Evolutionary conservation across 192 early-diverging fungal species (phyloP), one percentile per base, ranked within the genome.

Genomic region (Umbelopsis isabellina): DNA sequence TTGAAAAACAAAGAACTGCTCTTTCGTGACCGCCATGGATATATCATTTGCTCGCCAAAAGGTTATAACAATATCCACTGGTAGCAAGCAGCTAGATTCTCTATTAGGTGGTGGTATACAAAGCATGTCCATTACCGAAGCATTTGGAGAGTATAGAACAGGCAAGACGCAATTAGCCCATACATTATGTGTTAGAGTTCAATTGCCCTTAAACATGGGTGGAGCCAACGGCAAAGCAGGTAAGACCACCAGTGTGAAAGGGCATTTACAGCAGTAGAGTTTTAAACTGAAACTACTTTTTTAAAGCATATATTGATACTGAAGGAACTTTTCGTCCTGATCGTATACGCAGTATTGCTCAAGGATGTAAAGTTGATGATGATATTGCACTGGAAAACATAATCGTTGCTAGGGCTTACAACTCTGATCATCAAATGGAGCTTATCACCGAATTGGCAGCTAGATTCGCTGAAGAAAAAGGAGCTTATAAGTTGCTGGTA

Each of bases 111-210:
- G 88, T 9, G 94, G 94, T 37, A 84, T 95, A 47, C 89, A 94
- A 67, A 87, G 88, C 10, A 89, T 90, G 86, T 86, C 88, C 15
- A 92, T 95, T 52, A 95, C 94, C 2, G 94, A 95, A 75, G 92
- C 85, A 13, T 95, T 94, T 80, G 93, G 94, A 13, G 92, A 94
- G 74, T 95, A 92, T 74, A 78, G 93, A 30, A 95, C 93, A 8
- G 93, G 93, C 1, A 95, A 95, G 69, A 95, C 92, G 1, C 92
- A 95, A 75, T 74, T 95, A 2, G 84, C 81, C 12, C 93, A 93
- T 67, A 95, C 93, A 0, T 74, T 95, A 12, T 92, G 91, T 72
- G 92, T 94, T 7, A 81, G 82, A 2, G 87, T 83, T 22, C 94
- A 95, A 58, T 82, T 95, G n/a, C 89, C 92, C 1, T 20, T 70